Evolutionary conservation across 176 grass and related monocot genomes (phyloP).

Genomic region (Zea mays): DNA sequence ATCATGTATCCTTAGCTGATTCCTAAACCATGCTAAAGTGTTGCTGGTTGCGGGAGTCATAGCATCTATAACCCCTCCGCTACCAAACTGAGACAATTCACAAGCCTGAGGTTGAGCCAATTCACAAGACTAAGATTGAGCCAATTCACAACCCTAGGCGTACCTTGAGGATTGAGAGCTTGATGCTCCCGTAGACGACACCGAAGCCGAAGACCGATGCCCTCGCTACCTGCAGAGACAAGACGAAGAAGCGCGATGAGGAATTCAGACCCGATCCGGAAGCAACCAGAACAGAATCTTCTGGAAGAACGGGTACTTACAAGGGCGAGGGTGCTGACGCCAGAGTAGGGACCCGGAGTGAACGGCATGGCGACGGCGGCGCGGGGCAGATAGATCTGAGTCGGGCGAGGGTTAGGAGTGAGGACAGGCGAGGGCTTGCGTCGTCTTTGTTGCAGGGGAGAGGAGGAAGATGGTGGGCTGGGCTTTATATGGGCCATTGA

Average conservation of each 20-base stretch:
- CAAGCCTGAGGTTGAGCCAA: background rate
- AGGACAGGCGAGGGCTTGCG: background rate
- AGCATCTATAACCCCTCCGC: background rate
- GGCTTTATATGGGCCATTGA: constrained; percentile 13
- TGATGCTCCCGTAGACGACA: constrained; percentile 76
- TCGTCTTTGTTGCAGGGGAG: background rate
- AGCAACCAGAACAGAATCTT: background rate
- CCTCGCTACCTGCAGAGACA: constrained; percentile 65
- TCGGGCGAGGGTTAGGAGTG: background rate
- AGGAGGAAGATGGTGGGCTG: background rate
- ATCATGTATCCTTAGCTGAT: background rate
- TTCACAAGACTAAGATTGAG: too few relatives aligned
- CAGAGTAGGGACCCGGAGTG: constrained; percentile 79
- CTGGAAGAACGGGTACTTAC: constrained; percentile 23
- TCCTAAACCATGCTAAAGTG: background rate
- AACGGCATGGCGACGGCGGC: constrained; percentile 59
- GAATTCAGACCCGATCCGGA: constrained; percentile 33
- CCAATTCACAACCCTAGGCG: background rate
- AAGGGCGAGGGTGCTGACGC: constrained; percentile 82
- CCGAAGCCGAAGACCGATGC: constrained; percentile 67
- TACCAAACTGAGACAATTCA: background rate
- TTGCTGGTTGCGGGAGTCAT: background rate
- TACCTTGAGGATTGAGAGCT: constrained; percentile 89
- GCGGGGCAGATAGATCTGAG: constrained; percentile 6
- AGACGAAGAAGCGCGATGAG: background rate